A percentile compares a stretch with the other conserved stretches of the same genome.
phyloP scores from a whole-genome alignment of 352 stramenopile genomes.

The Pythium biforme region DNA sequence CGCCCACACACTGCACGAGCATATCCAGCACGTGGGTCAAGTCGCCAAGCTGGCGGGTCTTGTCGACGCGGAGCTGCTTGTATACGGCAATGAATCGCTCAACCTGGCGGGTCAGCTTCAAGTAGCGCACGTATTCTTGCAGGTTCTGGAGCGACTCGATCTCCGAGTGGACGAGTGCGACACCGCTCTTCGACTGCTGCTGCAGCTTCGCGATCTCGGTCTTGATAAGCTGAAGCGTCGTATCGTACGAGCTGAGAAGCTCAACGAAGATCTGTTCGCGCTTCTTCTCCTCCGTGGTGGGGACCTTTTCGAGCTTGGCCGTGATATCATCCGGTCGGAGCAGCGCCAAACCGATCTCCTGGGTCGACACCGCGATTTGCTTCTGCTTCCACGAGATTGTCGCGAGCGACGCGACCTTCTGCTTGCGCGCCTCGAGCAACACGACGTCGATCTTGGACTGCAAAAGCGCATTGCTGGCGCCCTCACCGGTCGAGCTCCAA shows the following conservation, averaged over 20 bases:
- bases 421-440: conserved; percentile 78
- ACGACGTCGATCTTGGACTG: conserved; percentile 86
- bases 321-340: conserved; percentile 74
- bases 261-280: conserved; percentile 68
- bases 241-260: conserved; percentile 73
- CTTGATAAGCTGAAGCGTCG: conserved; percentile 65
- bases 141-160: conserved; percentile 62
- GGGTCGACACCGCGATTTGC: conserved; percentile 62
- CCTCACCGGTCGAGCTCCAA: conserved; percentile 58
- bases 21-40: conserved; percentile 82
- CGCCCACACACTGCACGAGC: conserved; percentile 76
- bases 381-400: conserved; percentile 83
- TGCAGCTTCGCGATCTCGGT: conserved; percentile 59
- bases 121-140: conserved; percentile 73
- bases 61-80: conserved; percentile 56
- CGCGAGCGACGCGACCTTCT: conserved; percentile 80
- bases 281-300: conserved; percentile 55
- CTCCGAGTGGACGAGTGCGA: conserved; percentile 66
- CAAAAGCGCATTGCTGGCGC: conserved; percentile 68
- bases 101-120: conserved; percentile 75
- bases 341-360: conserved; percentile 68
- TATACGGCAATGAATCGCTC: conserved; percentile 63
- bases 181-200: conserved; percentile 78
- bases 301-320: conserved; percentile 52
- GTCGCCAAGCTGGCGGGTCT: conserved; percentile 51